phyloP scores from a whole-genome alignment of 192 early-diverging fungal genomes.

The Haplosporangium gracile region DNA sequence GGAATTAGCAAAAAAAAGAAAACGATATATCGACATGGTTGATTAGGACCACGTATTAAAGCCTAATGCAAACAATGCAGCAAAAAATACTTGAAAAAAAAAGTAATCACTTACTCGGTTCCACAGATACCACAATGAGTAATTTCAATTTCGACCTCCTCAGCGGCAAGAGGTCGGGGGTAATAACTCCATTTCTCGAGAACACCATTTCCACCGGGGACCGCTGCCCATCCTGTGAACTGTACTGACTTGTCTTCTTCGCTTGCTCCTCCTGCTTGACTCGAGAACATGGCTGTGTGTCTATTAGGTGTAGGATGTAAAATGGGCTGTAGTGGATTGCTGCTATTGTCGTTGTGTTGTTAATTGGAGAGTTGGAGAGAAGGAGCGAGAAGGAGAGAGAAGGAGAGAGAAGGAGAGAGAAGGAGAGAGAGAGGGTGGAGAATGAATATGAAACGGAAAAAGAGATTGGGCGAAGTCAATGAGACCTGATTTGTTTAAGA shows the following conservation, averaged over 20 bases:
- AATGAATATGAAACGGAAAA: background rate
- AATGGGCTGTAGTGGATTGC: background rate
- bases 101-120: constrained; percentile 59
- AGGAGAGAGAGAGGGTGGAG: background rate
- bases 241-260: constrained; percentile 58
- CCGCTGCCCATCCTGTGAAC: constrained; percentile 29
- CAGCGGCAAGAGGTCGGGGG: constrained; percentile 50
- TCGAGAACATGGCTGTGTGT: constrained; percentile 13
- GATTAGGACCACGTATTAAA: too few relatives aligned
- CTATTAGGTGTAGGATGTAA: background rate
- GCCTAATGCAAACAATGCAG: too few relatives aligned
- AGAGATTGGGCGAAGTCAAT: background rate
- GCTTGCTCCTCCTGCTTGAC: background rate
- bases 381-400: too few relatives aligned
- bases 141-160: constrained; percentile 63
- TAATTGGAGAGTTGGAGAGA: too few relatives aligned
- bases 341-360: background rate
- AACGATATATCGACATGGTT: background rate
- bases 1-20: background rate
- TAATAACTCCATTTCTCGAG: constrained; percentile 44
- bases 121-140: constrained; percentile 82
- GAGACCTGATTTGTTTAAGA: background rate
- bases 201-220: constrained; percentile 1
- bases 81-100: background rate
- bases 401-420: background rate